phyloP scores from a whole-genome alignment of 371 early-diverging fungal genomes.

The Apophysomyces elegans region DNA sequence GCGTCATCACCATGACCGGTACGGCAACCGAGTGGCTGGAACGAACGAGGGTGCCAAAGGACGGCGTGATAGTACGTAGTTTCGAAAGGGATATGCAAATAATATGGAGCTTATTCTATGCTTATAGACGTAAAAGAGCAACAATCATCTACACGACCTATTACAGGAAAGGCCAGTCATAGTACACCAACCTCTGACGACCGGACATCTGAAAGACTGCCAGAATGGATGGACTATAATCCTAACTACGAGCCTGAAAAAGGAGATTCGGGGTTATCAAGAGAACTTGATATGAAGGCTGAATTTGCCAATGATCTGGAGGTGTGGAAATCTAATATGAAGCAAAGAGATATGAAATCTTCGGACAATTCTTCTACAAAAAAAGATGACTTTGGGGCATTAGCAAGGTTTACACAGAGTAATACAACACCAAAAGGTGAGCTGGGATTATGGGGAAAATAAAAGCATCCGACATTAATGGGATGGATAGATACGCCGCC shows the following conservation, averaged over 20 bases:
- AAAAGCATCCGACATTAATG: slow-evolving; percentile 29
- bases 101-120: background rate
- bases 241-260: slow-evolving; percentile 42
- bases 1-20: slow-evolving; percentile 14
- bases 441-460: background rate
- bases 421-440: background rate
- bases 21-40: background rate
- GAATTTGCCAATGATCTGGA: slow-evolving; percentile 60
- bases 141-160: slow-evolving; percentile 6
- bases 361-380: slow-evolving; percentile 1
- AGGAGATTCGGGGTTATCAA: background rate
- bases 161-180: slow-evolving; percentile 5
- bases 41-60: slow-evolving; percentile 14
- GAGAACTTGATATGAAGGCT: slow-evolving; percentile 31
- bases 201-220: slow-evolving; percentile 42
- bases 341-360: slow-evolving; percentile 51
- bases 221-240: slow-evolving; percentile 73
- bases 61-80: slow-evolving; percentile 25
- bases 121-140: slow-evolving; percentile 13
- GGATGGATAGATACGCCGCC: slow-evolving; percentile 55
- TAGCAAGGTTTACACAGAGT: background rate
- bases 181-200: slow-evolving; percentile 1
- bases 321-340: slow-evolving; percentile 69
- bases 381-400: background rate
- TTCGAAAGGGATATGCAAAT: background rate